Conservation (phyloP, 2,329 filamentous ascomycete species). For the Chrysoporthe deuterocubensis region DNA sequence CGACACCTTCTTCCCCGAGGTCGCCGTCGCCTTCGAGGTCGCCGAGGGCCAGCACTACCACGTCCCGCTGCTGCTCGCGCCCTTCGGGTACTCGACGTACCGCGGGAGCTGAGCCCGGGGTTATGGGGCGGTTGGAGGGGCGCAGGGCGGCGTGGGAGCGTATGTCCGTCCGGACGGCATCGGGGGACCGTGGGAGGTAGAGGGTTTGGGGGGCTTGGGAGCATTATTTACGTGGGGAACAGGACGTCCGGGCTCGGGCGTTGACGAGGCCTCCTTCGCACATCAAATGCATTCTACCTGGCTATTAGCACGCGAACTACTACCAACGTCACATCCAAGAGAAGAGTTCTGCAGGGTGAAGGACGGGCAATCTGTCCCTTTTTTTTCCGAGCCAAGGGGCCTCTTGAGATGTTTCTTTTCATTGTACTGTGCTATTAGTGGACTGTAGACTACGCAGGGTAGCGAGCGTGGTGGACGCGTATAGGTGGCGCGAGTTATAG, state of each 20-base stretch:
- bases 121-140: background rate
- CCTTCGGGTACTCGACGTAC: conserved; percentile 83
- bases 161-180: no score
- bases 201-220: no score
- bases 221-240: no score
- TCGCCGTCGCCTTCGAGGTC: conserved; percentile 58
- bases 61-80: conserved; percentile 76
- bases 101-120: conserved; percentile 73
- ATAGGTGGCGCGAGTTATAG: conserved; percentile 17
- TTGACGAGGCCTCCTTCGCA: no score
- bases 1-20: conserved; percentile 63
- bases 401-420: background rate
- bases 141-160: no score
- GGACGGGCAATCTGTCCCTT: no score
- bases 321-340: no score
- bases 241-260: no score
- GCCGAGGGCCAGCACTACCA: conserved; percentile 71
- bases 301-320: no score
- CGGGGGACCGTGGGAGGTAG: no score
- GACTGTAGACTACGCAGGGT: conserved; percentile 6
- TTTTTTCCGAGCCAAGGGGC: background rate
- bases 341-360: no score
- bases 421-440: background rate
- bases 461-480: conserved; percentile 20
- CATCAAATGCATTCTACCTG: no score